Evolutionary conservation across 2,329 filamentous ascomycete species (phyloP).

Genomic region (Elsinoe arachidis): DNA sequence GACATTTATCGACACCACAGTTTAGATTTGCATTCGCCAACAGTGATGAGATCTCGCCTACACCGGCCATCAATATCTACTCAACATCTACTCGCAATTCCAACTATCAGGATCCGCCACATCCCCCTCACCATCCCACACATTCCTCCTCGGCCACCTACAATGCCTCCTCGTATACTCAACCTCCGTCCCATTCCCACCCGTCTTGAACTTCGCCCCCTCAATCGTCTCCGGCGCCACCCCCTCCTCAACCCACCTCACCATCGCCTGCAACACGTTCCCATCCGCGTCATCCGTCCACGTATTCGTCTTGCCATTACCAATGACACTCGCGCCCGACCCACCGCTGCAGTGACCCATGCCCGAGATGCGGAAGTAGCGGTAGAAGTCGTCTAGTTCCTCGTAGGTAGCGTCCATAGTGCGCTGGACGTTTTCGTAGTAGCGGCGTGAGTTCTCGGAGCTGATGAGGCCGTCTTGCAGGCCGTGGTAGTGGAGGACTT

Average conservation of each 20-base stretch:
- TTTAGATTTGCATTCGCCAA: background rate
- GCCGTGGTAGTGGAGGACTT: slow-evolving; percentile 39
- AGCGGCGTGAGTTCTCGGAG: slow-evolving; percentile 37
- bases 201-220: background rate
- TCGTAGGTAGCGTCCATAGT: slow-evolving; percentile 24
- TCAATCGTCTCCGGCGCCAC: slow-evolving; percentile 26
- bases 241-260: slow-evolving; percentile 29
- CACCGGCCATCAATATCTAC: background rate
- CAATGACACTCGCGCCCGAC: slow-evolving; percentile 38
- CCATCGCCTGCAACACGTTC: slow-evolving; percentile 28
- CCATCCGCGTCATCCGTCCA: slow-evolving; percentile 24
- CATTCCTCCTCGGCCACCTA: slow-evolving; percentile 16
- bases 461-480: slow-evolving; percentile 37
- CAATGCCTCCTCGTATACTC: slow-evolving; percentile 38
- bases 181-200: slow-evolving; percentile 31
- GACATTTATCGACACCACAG: no score
- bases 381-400: slow-evolving; percentile 34
- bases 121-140: slow-evolving; percentile 17
- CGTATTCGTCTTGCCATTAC: slow-evolving; percentile 31
- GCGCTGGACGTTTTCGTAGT: slow-evolving; percentile 41
- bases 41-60: background rate
- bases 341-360: slow-evolving; percentile 45
- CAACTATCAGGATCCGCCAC: slow-evolving; percentile 26
- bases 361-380: slow-evolving; percentile 46
- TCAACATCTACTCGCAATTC: slow-evolving; percentile 15